Base-by-base conservation (phyloP, 2,329 filamentous ascomycete genomes). In the Teratosphaeria epicoccoides region DNA sequence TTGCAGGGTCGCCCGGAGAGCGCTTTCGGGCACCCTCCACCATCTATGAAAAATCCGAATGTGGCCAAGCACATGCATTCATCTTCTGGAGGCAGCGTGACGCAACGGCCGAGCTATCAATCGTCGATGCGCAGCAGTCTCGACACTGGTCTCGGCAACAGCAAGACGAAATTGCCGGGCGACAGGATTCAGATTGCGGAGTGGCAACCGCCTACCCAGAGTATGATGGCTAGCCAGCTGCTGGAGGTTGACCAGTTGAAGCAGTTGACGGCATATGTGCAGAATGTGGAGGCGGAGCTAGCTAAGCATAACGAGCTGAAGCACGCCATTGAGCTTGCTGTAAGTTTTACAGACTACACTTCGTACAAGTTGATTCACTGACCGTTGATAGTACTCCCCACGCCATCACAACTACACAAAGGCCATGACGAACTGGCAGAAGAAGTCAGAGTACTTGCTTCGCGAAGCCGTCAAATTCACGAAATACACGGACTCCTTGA, bases 401-500 rank as follows among this genome's bases (percentile, higher is more conserved):
- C 81, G 89, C 25, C 85, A 91, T 55, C 78, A 81, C 33, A 97
- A 97, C 63, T 80, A 84, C 14, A 75, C 74, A 56, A 90, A 86
- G 69, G 88, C 91, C 14, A 91, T 97, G 86, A 78, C 84, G 20
- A 98, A 98, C 69, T 98, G 93, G 91, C 90, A 98, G 74, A 83
- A 86, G 64, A 97, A 97, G 73, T 94, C 88, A 51, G 84, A 87
- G 25, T 95, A 97, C 66, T 73, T 98, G 40, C 76, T 97, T 11
- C 78, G 87, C 29, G 93, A 98, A 72, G 96, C 94, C 67, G 89
- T 97, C 69, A 97, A 97, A 70, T 97, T 95, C 72, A 78, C 85
- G 54, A 97, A 90, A 0, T 98, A 97, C 64, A 90, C 96, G 59
- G 93, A 97, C 67, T 84, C 82, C 28, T 73, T 98, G 48, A 77